phyloP scores from a whole-genome alignment of 257 asterid genomes.

The Nicotiana obtusifolia region DNA sequence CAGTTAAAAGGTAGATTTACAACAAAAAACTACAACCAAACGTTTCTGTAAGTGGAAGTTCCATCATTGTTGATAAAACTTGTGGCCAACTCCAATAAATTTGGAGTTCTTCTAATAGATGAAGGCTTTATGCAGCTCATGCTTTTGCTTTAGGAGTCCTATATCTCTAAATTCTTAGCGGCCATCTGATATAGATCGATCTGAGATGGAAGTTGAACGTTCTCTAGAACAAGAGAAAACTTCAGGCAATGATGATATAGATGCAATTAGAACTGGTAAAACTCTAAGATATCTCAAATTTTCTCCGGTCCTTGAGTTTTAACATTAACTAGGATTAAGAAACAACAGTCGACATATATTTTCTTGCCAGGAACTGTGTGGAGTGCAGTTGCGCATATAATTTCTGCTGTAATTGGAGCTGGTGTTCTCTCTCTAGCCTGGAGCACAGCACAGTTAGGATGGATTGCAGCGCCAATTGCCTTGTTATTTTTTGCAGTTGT shows the following conservation, averaged over 20 bases:
- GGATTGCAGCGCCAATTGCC: constrained; percentile 74
- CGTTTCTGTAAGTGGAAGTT: not conserved
- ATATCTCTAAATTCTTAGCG: not conserved
- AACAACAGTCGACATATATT: not conserved
- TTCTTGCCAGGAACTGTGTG: constrained; percentile 53
- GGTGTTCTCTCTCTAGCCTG: constrained; percentile 81
- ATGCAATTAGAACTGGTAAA: constrained; percentile 3
- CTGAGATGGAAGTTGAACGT: not conserved
- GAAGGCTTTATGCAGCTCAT: not conserved
- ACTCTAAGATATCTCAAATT: not conserved
- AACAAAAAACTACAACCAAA: not conserved
- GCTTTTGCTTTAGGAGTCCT: not conserved
- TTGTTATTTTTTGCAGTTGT: constrained; percentile 55
- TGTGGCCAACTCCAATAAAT: not conserved
- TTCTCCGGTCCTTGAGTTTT: not conserved
- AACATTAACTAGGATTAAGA: not conserved
- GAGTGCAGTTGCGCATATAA: constrained; percentile 68
- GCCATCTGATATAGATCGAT: not conserved
- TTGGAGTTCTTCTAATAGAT: not conserved
- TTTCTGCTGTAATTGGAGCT: constrained; percentile 82
- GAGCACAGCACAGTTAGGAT: constrained; percentile 74
- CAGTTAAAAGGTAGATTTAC: constrained; percentile 2
- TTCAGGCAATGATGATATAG: not conserved
- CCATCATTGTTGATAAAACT: constrained; percentile 2
- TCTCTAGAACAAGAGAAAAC: constrained; percentile 3